These are phyloP conservation scores for Tranzscheliella williamsii DNA, from an alignment of 1,284 basidiomycete genomes.

Conservation along the genomic window DNA sequence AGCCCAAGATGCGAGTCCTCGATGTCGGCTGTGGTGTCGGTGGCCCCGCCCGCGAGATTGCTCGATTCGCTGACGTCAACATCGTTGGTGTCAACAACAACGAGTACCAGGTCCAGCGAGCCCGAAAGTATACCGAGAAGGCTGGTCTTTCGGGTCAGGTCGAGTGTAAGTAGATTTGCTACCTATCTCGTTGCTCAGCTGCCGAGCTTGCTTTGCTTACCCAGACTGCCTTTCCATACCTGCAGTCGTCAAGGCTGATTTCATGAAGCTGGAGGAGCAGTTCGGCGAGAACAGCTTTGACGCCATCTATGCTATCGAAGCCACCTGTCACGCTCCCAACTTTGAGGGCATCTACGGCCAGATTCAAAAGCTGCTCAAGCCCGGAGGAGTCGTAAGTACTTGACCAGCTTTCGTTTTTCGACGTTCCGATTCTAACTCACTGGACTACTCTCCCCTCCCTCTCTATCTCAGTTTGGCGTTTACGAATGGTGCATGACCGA, in stretches of 20 bases:
- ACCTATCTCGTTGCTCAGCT: background rate
- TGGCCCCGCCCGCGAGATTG: conserved; percentile 93
- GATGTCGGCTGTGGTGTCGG: conserved; percentile 98
- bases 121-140: conserved; percentile 78
- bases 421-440: too few relatives aligned
- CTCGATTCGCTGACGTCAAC: conserved; percentile 81
- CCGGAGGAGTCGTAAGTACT: conserved; percentile 82
- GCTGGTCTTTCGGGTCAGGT: conserved; percentile 79
- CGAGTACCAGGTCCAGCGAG: conserved; percentile 87
- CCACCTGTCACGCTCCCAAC: conserved; percentile 91
- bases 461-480: conserved; percentile 77
- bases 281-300: conserved; percentile 94
- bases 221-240: too few relatives aligned
- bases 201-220: background rate
- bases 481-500: conserved; percentile 99
- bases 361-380: conserved; percentile 93
- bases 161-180: conserved; percentile 63
- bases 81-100: conserved; percentile 96
- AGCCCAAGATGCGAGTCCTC: conserved; percentile 89
- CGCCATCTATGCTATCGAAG: conserved; percentile 98
- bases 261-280: conserved; percentile 89
- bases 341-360: conserved; percentile 95
- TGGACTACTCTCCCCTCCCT: too few relatives aligned
- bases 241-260: conserved; percentile 69
- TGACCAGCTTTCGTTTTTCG: too few relatives aligned